A percentile compares a stretch with the other conserved stretches of the same genome.
Evolutionary conservation across 345 rosid genomes (phyloP).

Genomic region (Lepidium didymum): DNA sequence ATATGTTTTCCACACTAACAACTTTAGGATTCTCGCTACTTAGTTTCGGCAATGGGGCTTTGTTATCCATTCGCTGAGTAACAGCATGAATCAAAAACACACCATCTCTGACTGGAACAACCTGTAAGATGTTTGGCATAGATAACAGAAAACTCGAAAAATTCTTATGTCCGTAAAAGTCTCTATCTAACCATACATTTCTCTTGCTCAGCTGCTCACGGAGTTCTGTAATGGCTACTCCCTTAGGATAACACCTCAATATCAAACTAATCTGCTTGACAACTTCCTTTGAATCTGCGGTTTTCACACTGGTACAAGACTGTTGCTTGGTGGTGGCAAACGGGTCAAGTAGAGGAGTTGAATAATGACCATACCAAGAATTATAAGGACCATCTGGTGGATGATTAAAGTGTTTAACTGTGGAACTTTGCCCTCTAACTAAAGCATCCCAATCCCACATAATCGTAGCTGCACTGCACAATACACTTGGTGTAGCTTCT

Average conservation of each 20-base stretch:
- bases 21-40: constrained; percentile 15
- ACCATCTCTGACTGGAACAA: constrained; percentile 39
- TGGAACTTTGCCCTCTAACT: constrained; percentile 39
- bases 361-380: constrained; percentile 90
- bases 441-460: constrained; percentile 81
- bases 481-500: constrained; percentile 40
- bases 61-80: constrained; percentile 21
- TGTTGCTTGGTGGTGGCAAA: constrained; percentile 32
- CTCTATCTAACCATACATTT: constrained; percentile 37
- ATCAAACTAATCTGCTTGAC: constrained; percentile 41
- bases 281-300: constrained; percentile 37
- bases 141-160: constrained; percentile 57
- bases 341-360: constrained; percentile 60
- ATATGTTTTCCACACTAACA: constrained; percentile 16
- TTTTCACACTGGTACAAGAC: constrained; percentile 17
- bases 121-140: constrained; percentile 52
- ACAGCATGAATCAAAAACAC: constrained; percentile 25
- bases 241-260: constrained; percentile 46
- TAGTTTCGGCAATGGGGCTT: neutral
- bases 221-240: constrained; percentile 45
- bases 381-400: constrained; percentile 92
- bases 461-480: constrained; percentile 86
- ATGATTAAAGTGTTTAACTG: constrained; percentile 63
- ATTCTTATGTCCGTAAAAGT: constrained; percentile 54
- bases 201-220: constrained; percentile 45